Evolutionary conservation across 225 moss, liverwort and hornwort genomes (phyloP).

Genomic region (Straminergon stramineum): DNA sequence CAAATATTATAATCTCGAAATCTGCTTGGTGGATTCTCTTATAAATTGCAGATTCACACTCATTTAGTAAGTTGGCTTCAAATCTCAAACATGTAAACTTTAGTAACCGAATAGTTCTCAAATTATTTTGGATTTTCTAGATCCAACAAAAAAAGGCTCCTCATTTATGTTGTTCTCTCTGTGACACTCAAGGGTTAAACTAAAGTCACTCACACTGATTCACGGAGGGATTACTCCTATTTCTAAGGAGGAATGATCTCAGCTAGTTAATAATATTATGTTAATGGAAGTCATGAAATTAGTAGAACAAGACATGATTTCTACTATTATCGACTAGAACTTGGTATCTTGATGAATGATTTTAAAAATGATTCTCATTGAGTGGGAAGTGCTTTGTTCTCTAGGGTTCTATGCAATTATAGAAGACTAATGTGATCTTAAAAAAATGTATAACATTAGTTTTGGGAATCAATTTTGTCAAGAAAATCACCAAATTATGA

Average conservation of each 20-base stretch:
- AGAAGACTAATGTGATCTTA: accelerated
- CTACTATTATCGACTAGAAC: neutral
- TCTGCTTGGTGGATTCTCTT: too few relatives aligned
- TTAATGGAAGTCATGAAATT: neutral
- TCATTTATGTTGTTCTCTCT: too few relatives aligned
- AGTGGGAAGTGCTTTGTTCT: accelerated
- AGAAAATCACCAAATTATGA: neutral
- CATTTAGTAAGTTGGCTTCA: too few relatives aligned
- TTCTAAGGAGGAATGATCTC: neutral
- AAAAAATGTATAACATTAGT: neutral
- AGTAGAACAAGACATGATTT: neutral
- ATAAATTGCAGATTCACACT: too few relatives aligned
- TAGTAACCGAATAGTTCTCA: too few relatives aligned
- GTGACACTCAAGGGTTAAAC: too few relatives aligned
- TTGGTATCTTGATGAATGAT: neutral
- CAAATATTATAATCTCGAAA: too few relatives aligned
- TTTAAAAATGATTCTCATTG: neutral
- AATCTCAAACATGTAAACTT: too few relatives aligned
- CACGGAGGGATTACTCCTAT: neutral
- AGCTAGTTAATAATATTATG: neutral
- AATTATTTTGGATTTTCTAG: too few relatives aligned
- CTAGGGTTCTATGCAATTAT: accelerated
- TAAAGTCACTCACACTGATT: neutral
- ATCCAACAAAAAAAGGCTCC: too few relatives aligned
- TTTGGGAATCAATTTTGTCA: neutral